A percentile compares a stretch with the other conserved stretches of the same genome.
Conservation (phyloP, 2,329 filamentous ascomycete genomes). For the Penicillium sp. region DNA sequence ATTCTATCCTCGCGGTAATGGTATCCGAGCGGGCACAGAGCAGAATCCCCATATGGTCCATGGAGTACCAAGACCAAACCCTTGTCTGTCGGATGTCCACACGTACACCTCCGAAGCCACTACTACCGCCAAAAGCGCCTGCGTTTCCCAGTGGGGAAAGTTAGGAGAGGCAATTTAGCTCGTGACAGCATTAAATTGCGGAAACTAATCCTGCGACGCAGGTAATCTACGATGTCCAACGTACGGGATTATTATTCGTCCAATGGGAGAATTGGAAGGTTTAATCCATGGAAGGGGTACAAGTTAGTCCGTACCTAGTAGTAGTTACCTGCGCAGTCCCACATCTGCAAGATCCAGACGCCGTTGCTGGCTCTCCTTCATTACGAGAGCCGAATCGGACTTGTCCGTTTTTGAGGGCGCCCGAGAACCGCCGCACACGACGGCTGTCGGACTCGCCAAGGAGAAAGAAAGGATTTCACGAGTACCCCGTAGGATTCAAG, state of each 20-base stretch:
- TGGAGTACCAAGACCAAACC: not conserved
- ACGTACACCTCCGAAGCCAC: not conserved
- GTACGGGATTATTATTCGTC: not conserved
- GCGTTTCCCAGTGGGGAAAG: not conserved
- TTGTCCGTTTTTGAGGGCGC: not conserved
- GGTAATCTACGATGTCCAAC: not conserved
- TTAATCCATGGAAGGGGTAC: not conserved
- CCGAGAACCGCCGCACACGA: conserved; percentile 1
- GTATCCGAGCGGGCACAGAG: too few relatives aligned
- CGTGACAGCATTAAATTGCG: too few relatives aligned
- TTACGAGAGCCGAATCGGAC: not conserved
- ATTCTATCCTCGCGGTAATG: too few relatives aligned
- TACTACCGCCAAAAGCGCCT: not conserved
- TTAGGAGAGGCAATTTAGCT: too few relatives aligned
- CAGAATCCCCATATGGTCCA: too few relatives aligned
- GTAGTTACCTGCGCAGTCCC: not conserved
- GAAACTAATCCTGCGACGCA: too few relatives aligned
- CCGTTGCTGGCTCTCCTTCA: not conserved
- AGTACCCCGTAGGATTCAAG: too few relatives aligned
- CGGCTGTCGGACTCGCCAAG: not conserved
- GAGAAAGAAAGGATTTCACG: not conserved
- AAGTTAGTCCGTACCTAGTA: too few relatives aligned
- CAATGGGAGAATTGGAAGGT: not conserved
- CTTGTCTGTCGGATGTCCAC: not conserved
- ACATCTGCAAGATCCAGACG: not conserved